phyloP scores from a whole-genome alignment of 495 filamentous ascomycete species.

The Friedmanniomyces endolithicus region DNA sequence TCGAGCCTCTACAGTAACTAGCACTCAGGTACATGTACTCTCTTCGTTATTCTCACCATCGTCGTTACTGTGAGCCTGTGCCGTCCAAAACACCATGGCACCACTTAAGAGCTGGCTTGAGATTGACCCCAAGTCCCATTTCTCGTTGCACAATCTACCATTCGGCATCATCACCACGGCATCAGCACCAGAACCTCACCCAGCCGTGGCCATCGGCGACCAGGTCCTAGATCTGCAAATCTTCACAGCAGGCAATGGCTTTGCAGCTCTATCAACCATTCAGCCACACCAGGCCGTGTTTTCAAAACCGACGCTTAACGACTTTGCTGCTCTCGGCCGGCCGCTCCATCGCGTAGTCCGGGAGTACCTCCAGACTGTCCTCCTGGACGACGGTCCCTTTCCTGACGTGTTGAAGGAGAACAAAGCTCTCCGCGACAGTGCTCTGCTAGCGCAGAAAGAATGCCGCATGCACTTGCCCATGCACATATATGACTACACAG shows the following conservation, averaged over 20 bases:
- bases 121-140: conserved; percentile 53
- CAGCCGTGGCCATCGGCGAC: conserved; percentile 68
- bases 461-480: conserved; percentile 71
- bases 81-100: conserved; percentile 34
- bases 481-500: conserved; percentile 88
- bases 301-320: conserved; percentile 59
- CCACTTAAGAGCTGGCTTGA: conserved; percentile 47
- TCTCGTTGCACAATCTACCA: conserved; percentile 82
- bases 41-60: too few species aligned
- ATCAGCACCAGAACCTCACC: conserved; percentile 41
- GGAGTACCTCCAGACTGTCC: conserved; percentile 57
- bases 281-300: conserved; percentile 50
- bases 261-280: conserved; percentile 47
- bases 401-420: conserved; percentile 49
- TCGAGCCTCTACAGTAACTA: too few species aligned
- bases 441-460: conserved; percentile 42
- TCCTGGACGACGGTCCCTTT: conserved; percentile 48
- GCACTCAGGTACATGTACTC: too few species aligned
- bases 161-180: conserved; percentile 74
- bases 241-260: conserved; percentile 48
- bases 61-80: too few species aligned
- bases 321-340: conserved; percentile 67
- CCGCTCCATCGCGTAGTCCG: conserved; percentile 60
- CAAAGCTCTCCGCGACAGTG: conserved; percentile 37
- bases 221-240: conserved; percentile 63